phyloP scores from a whole-genome alignment of 768 basidiomycete species.

The Imleria badia region DNA sequence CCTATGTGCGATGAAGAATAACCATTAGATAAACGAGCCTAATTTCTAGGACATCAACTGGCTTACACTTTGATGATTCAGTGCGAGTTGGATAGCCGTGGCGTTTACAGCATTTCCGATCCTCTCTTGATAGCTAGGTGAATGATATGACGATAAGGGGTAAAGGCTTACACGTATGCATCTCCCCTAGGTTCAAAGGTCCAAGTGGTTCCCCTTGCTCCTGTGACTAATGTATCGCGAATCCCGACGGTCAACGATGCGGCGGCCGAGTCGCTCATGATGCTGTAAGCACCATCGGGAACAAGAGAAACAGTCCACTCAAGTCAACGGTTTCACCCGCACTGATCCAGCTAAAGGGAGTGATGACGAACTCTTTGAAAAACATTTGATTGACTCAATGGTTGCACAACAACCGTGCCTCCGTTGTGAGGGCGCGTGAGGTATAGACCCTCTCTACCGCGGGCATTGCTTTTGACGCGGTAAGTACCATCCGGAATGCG shows the following conservation, averaged over 20 bases:
- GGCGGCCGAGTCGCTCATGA: not conserved
- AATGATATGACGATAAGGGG: not conserved
- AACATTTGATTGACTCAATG: not conserved
- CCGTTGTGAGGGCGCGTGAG: not conserved
- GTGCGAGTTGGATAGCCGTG: not conserved
- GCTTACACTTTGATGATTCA: not conserved
- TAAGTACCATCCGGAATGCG: not conserved
- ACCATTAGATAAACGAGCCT: not conserved
- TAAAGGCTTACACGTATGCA: not conserved
- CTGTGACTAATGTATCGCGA: not conserved
- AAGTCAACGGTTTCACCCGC: not conserved
- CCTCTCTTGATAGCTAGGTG: not conserved
- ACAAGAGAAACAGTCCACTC: not conserved
- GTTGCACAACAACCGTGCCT: not conserved
- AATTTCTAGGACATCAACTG: not conserved
- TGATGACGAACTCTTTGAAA: not conserved
- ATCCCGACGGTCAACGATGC: not conserved
- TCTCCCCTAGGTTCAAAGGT: conserved; percentile 5
- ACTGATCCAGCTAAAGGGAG: not conserved
- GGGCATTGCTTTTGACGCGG: not conserved
- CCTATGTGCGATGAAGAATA: not conserved
- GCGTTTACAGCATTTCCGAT: conserved; percentile 8
- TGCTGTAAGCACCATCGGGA: conserved; percentile 1
- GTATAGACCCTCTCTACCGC: not conserved
- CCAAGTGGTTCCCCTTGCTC: not conserved